These are phyloP conservation scores for Noccaea caerulescens DNA, from an alignment of 345 rosid species.

Conservation along the genomic window DNA sequence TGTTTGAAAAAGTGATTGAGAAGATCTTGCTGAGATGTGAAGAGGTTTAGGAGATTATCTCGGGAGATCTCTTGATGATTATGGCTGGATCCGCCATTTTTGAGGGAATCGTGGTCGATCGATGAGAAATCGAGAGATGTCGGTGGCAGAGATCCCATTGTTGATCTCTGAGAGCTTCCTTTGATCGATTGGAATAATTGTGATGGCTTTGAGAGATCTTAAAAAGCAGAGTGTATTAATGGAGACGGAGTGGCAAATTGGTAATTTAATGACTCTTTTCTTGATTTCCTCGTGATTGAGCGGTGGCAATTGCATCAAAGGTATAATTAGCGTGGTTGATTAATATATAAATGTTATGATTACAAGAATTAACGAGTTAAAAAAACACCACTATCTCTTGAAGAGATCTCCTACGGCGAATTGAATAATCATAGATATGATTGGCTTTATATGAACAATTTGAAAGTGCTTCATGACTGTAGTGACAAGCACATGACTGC, in stretches of 20 bases:
- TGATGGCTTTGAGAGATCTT: slow-evolving; percentile 12
- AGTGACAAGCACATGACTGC: too few relatives aligned
- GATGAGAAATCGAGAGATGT: slow-evolving; percentile 29
- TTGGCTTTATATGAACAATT: too few relatives aligned
- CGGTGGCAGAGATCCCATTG: slow-evolving; percentile 46
- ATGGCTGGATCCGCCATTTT: slow-evolving; percentile 34
- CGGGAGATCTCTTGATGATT: slow-evolving; percentile 48
- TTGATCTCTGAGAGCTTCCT: slow-evolving; percentile 9
- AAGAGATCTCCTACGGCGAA: too few relatives aligned
- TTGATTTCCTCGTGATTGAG: background rate
- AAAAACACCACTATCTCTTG: too few relatives aligned
- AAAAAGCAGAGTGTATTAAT: slow-evolving; percentile 18
- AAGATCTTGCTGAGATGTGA: slow-evolving; percentile 88
- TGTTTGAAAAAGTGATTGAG: slow-evolving; percentile 89
- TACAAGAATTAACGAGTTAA: too few relatives aligned
- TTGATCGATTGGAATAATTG: background rate
- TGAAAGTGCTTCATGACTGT: too few relatives aligned
- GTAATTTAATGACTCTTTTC: background rate
- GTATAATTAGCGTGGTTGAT: too few relatives aligned
- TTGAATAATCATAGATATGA: too few relatives aligned
- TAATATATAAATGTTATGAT: too few relatives aligned
- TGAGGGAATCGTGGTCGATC: background rate
- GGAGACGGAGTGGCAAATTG: slow-evolving; percentile 23
- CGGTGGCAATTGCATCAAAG: too few relatives aligned
- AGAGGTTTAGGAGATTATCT: slow-evolving; percentile 67